phyloP scores from a whole-genome alignment of 192 early-diverging fungal genomes.

The Coemansia sp. region DNA sequence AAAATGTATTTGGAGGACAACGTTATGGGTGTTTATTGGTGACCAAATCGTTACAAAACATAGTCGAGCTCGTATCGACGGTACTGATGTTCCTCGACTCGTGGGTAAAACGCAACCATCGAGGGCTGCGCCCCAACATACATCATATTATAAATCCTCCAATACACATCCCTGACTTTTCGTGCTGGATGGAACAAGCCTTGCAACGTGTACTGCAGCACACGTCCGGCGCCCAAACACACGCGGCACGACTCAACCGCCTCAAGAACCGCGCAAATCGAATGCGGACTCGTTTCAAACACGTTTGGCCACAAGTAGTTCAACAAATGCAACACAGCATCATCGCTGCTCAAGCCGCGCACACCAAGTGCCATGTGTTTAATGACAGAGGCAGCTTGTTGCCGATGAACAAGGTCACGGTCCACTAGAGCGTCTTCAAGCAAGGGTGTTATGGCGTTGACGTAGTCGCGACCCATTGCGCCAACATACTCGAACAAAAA shows the following conservation, averaged over 20 bases:
- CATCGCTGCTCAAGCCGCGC: constrained; percentile 88
- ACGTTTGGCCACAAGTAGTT: constrained; percentile 99
- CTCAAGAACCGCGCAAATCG: constrained; percentile 97
- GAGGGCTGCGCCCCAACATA: constrained; percentile 91
- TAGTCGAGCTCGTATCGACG: constrained; percentile 82
- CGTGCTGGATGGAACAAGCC: constrained; percentile 97
- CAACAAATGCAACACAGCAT: constrained; percentile 88
- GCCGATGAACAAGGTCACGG: constrained; percentile 96
- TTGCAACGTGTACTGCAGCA: constrained; percentile 87
- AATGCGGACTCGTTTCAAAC: constrained; percentile 94
- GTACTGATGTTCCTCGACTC: constrained; percentile 84
- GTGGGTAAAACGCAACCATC: constrained; percentile 88
- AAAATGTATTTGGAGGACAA: too few relatives aligned
- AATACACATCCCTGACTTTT: constrained; percentile 94
- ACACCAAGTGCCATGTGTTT: constrained; percentile 97
- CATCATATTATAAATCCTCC: constrained; percentile 97
- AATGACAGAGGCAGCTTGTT: constrained; percentile 93
- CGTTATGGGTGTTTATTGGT: too few relatives aligned
- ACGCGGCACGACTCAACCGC: constrained; percentile 93
- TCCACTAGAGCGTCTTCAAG: constrained; percentile 97
- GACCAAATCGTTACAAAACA: constrained; percentile 16
- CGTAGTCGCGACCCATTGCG: constrained; percentile 97
- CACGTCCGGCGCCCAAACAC: constrained; percentile 79
- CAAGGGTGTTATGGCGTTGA: constrained; percentile 93
- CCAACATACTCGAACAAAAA: constrained; percentile 99